Evolutionary conservation across 179 eudicot species (phyloP), one percentile per base, ranked within the genome.

Genomic region (Beta corolliflora): DNA sequence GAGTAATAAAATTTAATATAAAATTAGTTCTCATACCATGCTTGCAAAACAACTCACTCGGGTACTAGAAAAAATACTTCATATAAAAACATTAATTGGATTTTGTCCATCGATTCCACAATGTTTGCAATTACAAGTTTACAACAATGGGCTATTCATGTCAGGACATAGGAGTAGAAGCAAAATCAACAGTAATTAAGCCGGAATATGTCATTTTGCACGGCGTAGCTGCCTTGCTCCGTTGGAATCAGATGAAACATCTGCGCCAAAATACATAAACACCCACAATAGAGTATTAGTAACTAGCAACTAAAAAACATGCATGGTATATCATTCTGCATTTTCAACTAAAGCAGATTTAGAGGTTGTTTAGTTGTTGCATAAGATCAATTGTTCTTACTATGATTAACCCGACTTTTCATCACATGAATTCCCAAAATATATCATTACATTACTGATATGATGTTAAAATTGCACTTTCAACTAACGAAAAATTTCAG

Each of bases 151-250:
- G 25, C 12, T 29, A 29, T 65, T 65, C 16, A 16, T 3, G 36
- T 18, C 7, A 1, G 16, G 13, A 68, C 16, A 44, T 16, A 68
- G 16, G 52, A 68, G 41, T 36, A 36, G 6, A 60, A 31, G 66
- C 23, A 77, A 50, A 36, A 60, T 71, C 73, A 92, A 81, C 94
- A 93, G 77, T 94, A 94, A 72, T 93, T 94, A 80, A 94, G 95
- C 21, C 98, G 97, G 72, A 94, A 94, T 60, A 94, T 90, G 84
- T 93, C 97, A 77, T 94, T 94, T 82, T 90, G 98, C 86, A 94
- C 93, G 58, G 84, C 91, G 77, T 83, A 91, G 86, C 92, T 88
- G 66, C 95, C 97, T 84, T 90, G 86, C 5, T 79, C 25, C 9
- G 91, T 84, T 12, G 95, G 94, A 60, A 91, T 86, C 93, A 94